These are phyloP conservation scores for Raphanus sativus DNA, from an alignment of 345 rosid genomes.

Conservation along the genomic window DNA sequence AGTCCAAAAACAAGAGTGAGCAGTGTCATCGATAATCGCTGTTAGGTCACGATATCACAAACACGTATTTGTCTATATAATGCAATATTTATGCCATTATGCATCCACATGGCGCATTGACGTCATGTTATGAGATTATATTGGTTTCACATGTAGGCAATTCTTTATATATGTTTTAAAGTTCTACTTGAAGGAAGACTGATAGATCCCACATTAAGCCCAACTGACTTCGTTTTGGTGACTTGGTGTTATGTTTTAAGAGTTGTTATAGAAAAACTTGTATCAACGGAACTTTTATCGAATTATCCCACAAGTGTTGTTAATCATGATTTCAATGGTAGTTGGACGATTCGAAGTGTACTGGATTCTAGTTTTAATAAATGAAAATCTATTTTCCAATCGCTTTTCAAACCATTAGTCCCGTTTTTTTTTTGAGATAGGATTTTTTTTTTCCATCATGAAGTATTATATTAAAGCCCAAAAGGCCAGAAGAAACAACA, in stretches of 20 bases:
- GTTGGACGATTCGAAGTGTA: background rate
- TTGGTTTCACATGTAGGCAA: conserved; percentile 14
- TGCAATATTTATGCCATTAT: conserved; percentile 17
- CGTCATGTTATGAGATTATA: conserved; percentile 5
- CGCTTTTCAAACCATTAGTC: background rate
- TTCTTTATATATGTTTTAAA: background rate
- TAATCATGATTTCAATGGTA: background rate
- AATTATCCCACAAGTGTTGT: background rate
- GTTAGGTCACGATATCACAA: conserved; percentile 30
- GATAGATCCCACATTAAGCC: background rate
- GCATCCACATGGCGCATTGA: conserved; percentile 34
- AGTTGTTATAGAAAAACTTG: background rate
- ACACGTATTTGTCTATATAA: conserved; percentile 15
- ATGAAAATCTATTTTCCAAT: background rate
- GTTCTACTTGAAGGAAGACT: background rate
- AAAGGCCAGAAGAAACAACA: too few relatives aligned
- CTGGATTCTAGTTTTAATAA: background rate
- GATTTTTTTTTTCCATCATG: too few relatives aligned
- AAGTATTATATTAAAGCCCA: too few relatives aligned
- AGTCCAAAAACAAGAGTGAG: conserved; percentile 30
- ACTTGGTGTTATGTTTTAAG: background rate
- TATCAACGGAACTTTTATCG: background rate
- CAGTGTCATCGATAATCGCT: conserved; percentile 34
- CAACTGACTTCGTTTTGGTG: background rate
- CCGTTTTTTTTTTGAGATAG: background rate